Evolutionary conservation across 2,329 filamentous ascomycete genomes (phyloP), one percentile per base, ranked within the genome.

Genomic region (Aspergillus sp.): DNA sequence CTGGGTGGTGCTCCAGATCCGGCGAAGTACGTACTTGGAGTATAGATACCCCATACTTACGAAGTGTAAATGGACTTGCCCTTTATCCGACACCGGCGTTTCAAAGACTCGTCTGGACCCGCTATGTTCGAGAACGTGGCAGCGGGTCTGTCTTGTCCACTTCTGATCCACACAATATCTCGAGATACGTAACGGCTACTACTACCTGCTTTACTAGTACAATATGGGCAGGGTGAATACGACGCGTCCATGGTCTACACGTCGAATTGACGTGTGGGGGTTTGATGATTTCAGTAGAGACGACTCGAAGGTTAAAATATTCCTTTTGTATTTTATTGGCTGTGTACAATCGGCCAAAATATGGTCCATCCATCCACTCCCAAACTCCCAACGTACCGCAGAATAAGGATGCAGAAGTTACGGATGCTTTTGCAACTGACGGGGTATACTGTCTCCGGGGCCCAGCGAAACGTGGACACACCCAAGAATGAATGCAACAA

Each of bases 361-460:
- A 31, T 31, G 27, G 27, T 9, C 8, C 27, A 31, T 31, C 15
- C 53, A 39, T 49, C 39, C 39, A 55, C 27, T 31, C 35, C 53
- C 46, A 54, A 54, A 54, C 44, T 49, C 45, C 27, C 23, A 24
- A 47, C 15, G 49, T 44, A 49, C 40, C 17, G 35, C 35, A 7
- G 44, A n/a, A 50, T 39, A 19, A 45, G 9, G 17, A n/a, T 37
- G 15, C 6, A 37, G 15, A 33, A 21, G 6, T 14, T 49, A 56
- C 39, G 47, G 51, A 39, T 52, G 51, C 43, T 56, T 62, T 61
- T 56, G 58, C 35, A 49, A 54, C 43, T 55, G 49, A 40, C 39
- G 41, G 61, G 56, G 59, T 63, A 62, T 62, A 62, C 27, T 43
- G 47, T 43, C 48, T 24, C 37, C 43, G 23, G 40, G 12, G 14